Evolutionary conservation across 176 grass and related monocot species (phyloP), one percentile per base, ranked within the genome.

Genomic region (Oryza officinalis): DNA sequence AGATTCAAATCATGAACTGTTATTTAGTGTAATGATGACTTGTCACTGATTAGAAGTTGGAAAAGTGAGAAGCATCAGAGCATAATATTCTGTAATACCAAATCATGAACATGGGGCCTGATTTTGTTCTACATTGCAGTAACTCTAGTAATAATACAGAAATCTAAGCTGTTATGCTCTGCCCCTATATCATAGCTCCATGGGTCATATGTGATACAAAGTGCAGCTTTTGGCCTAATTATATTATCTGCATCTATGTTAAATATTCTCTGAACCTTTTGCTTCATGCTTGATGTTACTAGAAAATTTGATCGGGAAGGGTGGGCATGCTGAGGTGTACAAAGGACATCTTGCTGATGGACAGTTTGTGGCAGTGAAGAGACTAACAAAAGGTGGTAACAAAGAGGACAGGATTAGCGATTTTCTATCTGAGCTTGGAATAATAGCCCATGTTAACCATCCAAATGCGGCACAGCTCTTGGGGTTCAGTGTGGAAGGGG

Each of bases 371-470:
- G 95, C 95, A 27, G 95, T 97, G 80, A 97, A 97, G 87, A 91
- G 90, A 43, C 72, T 99, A 81, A 99, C 90, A 41, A 99, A 99
- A 83, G 88, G 87, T 15, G 83, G 94, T 35, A 89, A 86, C 63
- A 94, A 96, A 77, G 97, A 99, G 81, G 87, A 93, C 66, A 88
- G 97, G 69, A 74, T 96, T 60, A 92, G 84, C 18, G 89, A 96
- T 84, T 99, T 99, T 84, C 72, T 99, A 46, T 94, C 97, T 11
- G 97, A 99, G 83, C 91, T 99, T 70, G 97, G 97, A 92, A 99
- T 99, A 35, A 99, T 99, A 80, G 93, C 97, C n/a, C 97, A 99
- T 84, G 97, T 99, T 12, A 96, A 96, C 80, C 97, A 99, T 68
- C 87, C 89, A 80, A 96, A 99, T 27, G 93, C 97, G n/a, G 97